phyloP scores from a whole-genome alignment of 495 filamentous ascomycete species.

The Podospora fimiseda region DNA sequence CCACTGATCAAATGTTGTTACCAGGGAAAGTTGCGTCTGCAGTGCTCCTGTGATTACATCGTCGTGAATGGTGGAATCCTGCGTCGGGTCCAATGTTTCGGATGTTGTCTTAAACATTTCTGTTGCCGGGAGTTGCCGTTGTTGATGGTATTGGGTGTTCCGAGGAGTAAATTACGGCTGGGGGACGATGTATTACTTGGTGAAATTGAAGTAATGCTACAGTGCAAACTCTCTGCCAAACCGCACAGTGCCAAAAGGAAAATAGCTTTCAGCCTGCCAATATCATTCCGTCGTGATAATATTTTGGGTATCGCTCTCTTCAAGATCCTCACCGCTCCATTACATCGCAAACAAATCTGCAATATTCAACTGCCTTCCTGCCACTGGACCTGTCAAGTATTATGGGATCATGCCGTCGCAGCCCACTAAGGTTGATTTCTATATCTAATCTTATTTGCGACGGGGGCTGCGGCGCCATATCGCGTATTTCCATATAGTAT shows the following conservation, averaged over 20 bases:
- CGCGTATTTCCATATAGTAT: slow-evolving; percentile 34
- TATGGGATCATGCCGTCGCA: slow-evolving; percentile 70
- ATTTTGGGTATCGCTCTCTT: neutral
- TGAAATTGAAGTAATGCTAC: neutral
- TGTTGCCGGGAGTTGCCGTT: too few relatives aligned
- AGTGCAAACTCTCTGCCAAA: slow-evolving; percentile 1
- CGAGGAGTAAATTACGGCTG: too few relatives aligned
- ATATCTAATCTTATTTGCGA: slow-evolving; percentile 60
- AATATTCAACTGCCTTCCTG: slow-evolving; percentile 25
- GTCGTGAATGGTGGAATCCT: too few relatives aligned
- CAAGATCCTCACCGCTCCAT: slow-evolving; percentile 5
- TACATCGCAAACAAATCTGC: slow-evolving; percentile 30
- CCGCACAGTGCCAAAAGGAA: too few relatives aligned
- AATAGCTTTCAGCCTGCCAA: too few relatives aligned
- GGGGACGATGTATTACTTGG: too few relatives aligned
- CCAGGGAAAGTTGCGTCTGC: too few relatives aligned
- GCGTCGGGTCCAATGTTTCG: too few relatives aligned
- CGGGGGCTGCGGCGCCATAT: slow-evolving; percentile 21
- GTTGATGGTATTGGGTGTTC: too few relatives aligned
- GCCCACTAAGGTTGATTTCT: slow-evolving; percentile 74
- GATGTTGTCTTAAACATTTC: too few relatives aligned
- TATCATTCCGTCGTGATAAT: neutral
- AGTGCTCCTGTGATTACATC: too few relatives aligned
- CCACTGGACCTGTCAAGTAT: slow-evolving; percentile 3
- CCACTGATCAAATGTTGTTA: too few relatives aligned